These are phyloP conservation scores for Aspergillus sp. DNA, from an alignment of 2,329 filamentous ascomycete species.

Conservation along the genomic window DNA sequence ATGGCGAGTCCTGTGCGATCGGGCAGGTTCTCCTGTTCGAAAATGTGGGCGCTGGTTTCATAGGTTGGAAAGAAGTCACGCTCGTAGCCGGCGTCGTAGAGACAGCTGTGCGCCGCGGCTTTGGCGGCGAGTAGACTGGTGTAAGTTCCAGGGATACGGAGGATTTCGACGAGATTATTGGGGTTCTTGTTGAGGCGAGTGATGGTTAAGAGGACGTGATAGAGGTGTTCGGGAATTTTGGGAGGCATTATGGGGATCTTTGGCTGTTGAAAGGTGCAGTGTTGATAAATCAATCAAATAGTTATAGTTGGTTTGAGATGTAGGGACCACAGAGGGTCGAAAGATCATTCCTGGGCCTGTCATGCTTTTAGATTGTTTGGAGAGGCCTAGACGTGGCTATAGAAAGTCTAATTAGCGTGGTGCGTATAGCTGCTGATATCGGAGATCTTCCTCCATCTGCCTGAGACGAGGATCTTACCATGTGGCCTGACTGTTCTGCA, in stretches of 20 bases:
- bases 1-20: constrained; percentile 23
- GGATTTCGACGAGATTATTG: constrained; percentile 27
- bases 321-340: background rate
- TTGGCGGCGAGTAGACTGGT: constrained; percentile 27
- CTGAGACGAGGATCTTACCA: background rate
- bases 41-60: constrained; percentile 20
- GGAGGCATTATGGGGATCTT: background rate
- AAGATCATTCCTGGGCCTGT: background rate
- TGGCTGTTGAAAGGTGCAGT: background rate
- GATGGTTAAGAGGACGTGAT: constrained; percentile 29
- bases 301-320: background rate
- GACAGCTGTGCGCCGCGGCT: constrained; percentile 27
- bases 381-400: background rate
- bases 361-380: background rate
- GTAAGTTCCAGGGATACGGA: constrained; percentile 31
- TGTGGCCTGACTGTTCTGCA: background rate
- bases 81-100: constrained; percentile 35
- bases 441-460: background rate
- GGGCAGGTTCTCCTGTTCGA: constrained; percentile 14
- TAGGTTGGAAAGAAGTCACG: constrained; percentile 32
- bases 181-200: constrained; percentile 28
- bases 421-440: background rate
- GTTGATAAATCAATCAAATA: background rate
- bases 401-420: background rate
- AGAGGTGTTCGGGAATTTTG: constrained; percentile 18